Conservation (phyloP, 768 basidiomycete species). For the Nidularia sp. region DNA sequence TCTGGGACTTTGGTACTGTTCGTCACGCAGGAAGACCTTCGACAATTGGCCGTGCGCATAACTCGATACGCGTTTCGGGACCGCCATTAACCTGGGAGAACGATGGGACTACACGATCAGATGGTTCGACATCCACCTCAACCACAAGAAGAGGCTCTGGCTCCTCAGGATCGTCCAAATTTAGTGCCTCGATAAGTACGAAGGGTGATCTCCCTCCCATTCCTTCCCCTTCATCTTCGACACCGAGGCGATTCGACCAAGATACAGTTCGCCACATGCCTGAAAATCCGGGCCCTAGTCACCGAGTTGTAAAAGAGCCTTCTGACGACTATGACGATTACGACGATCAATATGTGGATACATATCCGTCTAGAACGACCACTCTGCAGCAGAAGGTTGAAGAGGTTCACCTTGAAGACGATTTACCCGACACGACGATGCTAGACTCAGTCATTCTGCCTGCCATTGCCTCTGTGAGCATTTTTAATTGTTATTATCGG, state of each 20-base stretch:
- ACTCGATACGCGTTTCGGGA: constrained; percentile 55
- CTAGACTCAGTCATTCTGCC: constrained; percentile 93
- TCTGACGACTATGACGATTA: constrained; percentile 69
- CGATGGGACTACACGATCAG: constrained; percentile 48
- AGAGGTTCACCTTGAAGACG: constrained; percentile 48
- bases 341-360: constrained; percentile 50
- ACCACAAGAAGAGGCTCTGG: constrained; percentile 17
- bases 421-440: constrained; percentile 83
- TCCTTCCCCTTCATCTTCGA: constrained; percentile 35
- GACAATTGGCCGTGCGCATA: constrained; percentile 66
- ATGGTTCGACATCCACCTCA: constrained; percentile 27
- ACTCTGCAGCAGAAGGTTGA: constrained; percentile 44
- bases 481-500: neutral
- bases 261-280: constrained; percentile 66
- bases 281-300: constrained; percentile 3
- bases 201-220: constrained; percentile 65
- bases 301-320: constrained; percentile 37
- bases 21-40: constrained; percentile 59
- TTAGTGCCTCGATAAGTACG: constrained; percentile 40
- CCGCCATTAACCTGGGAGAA: constrained; percentile 81
- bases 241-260: constrained; percentile 46
- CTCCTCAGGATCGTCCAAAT: constrained; percentile 27
- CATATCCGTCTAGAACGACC: constrained; percentile 40
- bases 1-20: constrained; percentile 98
- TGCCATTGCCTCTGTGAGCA: constrained; percentile 88